phyloP scores from a whole-genome alignment of 495 filamentous ascomycete species.

The Darksidea phi region DNA sequence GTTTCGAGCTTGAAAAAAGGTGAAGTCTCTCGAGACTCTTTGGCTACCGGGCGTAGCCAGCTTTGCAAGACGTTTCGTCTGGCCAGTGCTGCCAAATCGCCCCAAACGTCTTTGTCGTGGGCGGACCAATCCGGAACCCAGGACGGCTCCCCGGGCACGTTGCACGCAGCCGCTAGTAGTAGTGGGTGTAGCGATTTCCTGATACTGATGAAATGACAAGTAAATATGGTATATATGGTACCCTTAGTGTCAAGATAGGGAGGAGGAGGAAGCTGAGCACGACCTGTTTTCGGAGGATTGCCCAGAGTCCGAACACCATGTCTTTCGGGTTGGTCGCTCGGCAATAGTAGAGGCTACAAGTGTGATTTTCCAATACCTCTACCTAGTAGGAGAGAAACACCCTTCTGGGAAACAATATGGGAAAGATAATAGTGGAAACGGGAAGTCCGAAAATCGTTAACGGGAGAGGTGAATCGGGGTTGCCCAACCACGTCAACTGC shows the following conservation, averaged over 20 bases:
- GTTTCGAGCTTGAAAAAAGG: no score
- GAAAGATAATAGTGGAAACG: not conserved
- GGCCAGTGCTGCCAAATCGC: not conserved
- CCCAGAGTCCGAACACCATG: slow-evolving; percentile 5
- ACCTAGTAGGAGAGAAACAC: no score
- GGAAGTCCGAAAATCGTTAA: no score
- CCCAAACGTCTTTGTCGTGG: not conserved
- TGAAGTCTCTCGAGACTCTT: no score
- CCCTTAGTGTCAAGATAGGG: not conserved
- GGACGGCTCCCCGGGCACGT: not conserved
- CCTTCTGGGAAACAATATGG: no score
- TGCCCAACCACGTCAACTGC: no score
- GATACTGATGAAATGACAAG: not conserved
- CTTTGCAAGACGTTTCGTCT: no score
- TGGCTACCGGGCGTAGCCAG: no score
- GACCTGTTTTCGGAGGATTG: not conserved
- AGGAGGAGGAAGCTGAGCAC: not conserved
- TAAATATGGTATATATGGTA: not conserved
- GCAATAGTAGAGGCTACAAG: not conserved
- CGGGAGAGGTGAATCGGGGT: no score
- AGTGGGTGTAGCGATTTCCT: not conserved
- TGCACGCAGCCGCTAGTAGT: not conserved
- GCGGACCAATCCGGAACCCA: slow-evolving; percentile 18
- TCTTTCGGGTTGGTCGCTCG: not conserved
- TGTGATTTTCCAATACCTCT: not conserved